Conservation (phyloP, 139 green algal species). For the Astrephomene gubernaculifera region DNA sequence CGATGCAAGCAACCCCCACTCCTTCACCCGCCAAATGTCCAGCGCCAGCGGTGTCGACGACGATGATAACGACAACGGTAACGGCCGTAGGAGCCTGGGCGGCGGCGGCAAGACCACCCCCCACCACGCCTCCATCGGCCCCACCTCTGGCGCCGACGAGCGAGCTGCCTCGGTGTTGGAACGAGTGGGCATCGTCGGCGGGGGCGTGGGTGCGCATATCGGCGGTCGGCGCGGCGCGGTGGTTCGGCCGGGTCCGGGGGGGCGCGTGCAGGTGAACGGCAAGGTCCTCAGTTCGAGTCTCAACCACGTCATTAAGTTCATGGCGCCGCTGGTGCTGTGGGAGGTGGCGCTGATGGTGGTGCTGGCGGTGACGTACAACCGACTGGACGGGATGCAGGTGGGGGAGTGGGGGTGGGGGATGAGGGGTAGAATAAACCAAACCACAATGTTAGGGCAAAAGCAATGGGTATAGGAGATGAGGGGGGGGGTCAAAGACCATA, state of each 20-base stretch:
- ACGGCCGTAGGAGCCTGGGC: no score
- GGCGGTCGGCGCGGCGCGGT: not conserved
- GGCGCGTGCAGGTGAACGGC: conserved; percentile 4
- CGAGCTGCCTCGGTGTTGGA: not conserved
- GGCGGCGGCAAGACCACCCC: no score
- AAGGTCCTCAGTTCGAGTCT: not conserved
- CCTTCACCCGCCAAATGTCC: not conserved
- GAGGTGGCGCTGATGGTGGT: conserved; percentile 36
- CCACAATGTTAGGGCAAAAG: no score
- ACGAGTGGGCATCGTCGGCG: not conserved
- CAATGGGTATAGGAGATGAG: no score
- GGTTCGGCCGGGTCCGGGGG: not conserved
- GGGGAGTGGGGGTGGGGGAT: no score
- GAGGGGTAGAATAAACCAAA: no score
- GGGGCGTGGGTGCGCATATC: not conserved
- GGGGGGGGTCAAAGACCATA: no score
- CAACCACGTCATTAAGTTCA: not conserved
- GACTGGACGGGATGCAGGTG: conserved; percentile 51
- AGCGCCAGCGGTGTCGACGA: no score
- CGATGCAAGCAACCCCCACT: not conserved
- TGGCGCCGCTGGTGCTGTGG: conserved; percentile 50
- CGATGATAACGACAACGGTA: no score
- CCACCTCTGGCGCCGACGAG: not conserved
- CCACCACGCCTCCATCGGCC: no score
- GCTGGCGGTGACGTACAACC: conserved; percentile 15